Conservation (phyloP, 192 early-diverging fungal genomes). For the Backusella morwellensis region DNA sequence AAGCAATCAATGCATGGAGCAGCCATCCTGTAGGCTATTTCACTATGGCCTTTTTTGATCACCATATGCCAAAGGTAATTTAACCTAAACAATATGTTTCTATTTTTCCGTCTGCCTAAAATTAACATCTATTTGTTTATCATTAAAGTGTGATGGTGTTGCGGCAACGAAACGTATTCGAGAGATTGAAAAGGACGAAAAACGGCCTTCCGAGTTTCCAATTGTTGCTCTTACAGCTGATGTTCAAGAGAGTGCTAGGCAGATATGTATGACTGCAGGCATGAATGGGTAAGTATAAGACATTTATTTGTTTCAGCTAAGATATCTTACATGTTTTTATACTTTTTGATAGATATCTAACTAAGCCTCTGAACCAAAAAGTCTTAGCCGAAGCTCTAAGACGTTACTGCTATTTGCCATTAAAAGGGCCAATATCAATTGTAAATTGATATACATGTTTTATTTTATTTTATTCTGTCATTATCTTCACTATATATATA, state of each 20-base stretch:
- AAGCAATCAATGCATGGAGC: slow-evolving; percentile 40
- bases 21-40: slow-evolving; percentile 41
- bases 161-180: slow-evolving; percentile 50
- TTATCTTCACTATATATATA: background rate
- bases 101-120: background rate
- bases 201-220: slow-evolving; percentile 29
- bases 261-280: slow-evolving; percentile 43
- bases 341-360: slow-evolving; percentile 6
- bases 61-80: slow-evolving; percentile 47
- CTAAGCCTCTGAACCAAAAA: slow-evolving; percentile 17
- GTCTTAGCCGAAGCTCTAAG: slow-evolving; percentile 5
- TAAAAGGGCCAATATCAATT: background rate
- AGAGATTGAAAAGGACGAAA: slow-evolving; percentile 33
- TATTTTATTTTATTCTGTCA: background rate
- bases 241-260: slow-evolving; percentile 47
- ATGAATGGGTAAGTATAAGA: slow-evolving; percentile 40
- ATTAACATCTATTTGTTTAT: background rate
- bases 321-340: background rate
- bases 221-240: slow-evolving; percentile 48
- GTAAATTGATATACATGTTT: background rate
- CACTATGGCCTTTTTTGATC: slow-evolving; percentile 51
- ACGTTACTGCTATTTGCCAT: slow-evolving; percentile 4
- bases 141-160: slow-evolving; percentile 41
- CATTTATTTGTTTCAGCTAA: background rate
- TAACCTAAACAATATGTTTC: background rate